Evolutionary conservation across 768 basidiomycete genomes (phyloP).

Genomic region (Kwoniella europaea): DNA sequence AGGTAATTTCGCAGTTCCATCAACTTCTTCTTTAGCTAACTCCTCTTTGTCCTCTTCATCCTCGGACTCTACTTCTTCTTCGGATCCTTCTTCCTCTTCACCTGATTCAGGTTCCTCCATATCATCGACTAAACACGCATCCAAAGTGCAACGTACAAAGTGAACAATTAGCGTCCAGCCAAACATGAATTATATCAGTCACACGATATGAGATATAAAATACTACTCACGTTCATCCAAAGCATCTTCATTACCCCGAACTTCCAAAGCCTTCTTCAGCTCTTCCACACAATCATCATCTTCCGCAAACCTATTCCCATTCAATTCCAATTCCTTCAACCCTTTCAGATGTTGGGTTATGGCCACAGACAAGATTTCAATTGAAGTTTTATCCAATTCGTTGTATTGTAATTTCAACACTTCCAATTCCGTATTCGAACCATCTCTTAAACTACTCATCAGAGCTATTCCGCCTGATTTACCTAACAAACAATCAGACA

Average conservation of each 20-base stretch:
- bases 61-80: constrained; percentile 57
- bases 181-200: too few species aligned
- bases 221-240: constrained; percentile 66
- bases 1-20: constrained; percentile 32
- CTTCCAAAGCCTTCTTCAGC: constrained; percentile 60
- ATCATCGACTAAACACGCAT: constrained; percentile 63
- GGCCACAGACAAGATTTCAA: constrained; percentile 70
- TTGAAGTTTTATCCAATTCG: constrained; percentile 75
- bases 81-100: constrained; percentile 62
- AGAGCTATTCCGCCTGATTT: constrained; percentile 76
- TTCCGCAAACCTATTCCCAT: constrained; percentile 69
- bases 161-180: too few species aligned
- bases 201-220: neutral
- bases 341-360: constrained; percentile 67
- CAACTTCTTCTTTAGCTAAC: constrained; percentile 31
- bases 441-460: constrained; percentile 67
- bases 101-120: constrained; percentile 66
- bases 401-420: constrained; percentile 87
- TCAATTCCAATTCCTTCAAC: constrained; percentile 77
- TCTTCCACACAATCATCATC: constrained; percentile 62
- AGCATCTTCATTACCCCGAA: constrained; percentile 73
- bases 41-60: constrained; percentile 58
- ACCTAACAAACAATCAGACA: constrained; percentile 89
- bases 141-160: neutral
- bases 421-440: constrained; percentile 75